These are phyloP conservation scores for Dendrothele bispora DNA, from an alignment of 768 basidiomycete species.

Conservation along the genomic window DNA sequence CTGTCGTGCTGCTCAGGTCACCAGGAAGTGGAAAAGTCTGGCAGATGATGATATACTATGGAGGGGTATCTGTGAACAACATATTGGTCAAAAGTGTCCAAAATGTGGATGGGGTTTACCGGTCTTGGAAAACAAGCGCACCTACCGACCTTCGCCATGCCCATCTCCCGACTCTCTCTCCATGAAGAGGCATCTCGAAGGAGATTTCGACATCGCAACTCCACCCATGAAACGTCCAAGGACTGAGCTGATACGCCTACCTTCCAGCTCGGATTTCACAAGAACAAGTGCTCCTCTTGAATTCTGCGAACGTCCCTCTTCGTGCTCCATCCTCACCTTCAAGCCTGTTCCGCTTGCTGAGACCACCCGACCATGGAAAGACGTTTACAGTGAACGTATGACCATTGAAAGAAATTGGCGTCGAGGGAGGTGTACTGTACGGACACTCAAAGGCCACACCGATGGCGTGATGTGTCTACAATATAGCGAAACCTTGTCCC, in stretches of 20 bases:
- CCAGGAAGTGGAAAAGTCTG: slow-evolving; percentile 77
- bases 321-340: slow-evolving; percentile 29
- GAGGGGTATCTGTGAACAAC: slow-evolving; percentile 96
- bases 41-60: slow-evolving; percentile 97
- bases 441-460: slow-evolving; percentile 88
- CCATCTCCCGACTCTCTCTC: slow-evolving; percentile 24
- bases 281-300: slow-evolving; percentile 23
- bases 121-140: slow-evolving; percentile 74
- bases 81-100: slow-evolving; percentile 93
- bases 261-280: slow-evolving; percentile 23
- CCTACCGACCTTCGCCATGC: slow-evolving; percentile 40
- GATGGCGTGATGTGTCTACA: slow-evolving; percentile 98
- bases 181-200: slow-evolving; percentile 41
- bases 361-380: slow-evolving; percentile 92
- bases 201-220: slow-evolving; percentile 19
- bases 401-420: slow-evolving; percentile 97
- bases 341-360: slow-evolving; percentile 26
- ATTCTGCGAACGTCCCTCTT: slow-evolving; percentile 2
- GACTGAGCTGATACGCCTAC: slow-evolving; percentile 23
- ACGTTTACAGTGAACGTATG: slow-evolving; percentile 97
- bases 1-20: slow-evolving; percentile 91
- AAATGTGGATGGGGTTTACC: slow-evolving; percentile 99
- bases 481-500: slow-evolving; percentile 79
- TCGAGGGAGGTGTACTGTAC: slow-evolving; percentile 82
- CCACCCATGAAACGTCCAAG: slow-evolving; percentile 56